Conservation (phyloP, 2,329 filamentous ascomycete genomes). For the Pyrenochaeta sp. region DNA sequence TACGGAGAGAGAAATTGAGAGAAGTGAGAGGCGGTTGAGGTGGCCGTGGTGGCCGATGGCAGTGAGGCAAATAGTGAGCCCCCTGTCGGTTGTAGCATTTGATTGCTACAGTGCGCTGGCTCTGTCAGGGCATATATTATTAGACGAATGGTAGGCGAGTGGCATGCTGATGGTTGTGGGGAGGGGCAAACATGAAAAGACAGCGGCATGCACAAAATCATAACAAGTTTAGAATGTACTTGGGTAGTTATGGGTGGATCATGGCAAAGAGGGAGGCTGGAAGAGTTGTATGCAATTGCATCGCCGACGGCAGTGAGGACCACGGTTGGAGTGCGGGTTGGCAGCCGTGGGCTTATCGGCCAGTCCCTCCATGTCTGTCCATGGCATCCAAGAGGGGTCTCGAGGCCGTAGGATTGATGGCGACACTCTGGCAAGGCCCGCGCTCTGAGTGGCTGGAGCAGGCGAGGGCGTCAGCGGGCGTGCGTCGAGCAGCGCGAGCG, state of each 20-base stretch:
- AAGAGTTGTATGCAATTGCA: constrained; percentile 14
- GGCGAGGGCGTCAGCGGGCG: constrained; percentile 27
- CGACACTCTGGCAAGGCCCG: constrained; percentile 22
- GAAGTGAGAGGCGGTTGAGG: too few relatives aligned
- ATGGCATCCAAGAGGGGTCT: too few relatives aligned
- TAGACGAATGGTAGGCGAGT: too few relatives aligned
- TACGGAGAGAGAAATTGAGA: too few relatives aligned
- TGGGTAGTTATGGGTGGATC: too few relatives aligned
- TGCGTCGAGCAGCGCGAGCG: constrained; percentile 9
- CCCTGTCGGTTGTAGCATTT: constrained; percentile 23
- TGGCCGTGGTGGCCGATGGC: constrained; percentile 24
- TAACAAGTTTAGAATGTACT: too few relatives aligned
- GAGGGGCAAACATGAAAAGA: constrained; percentile 11
- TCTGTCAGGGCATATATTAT: constrained; percentile 22
- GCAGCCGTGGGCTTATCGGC: too few relatives aligned
- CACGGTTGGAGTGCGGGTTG: too few relatives aligned
- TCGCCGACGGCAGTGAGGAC: too few relatives aligned
- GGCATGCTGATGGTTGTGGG: constrained; percentile 24
- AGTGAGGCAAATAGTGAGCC: constrained; percentile 29
- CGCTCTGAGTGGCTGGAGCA: constrained; percentile 31
- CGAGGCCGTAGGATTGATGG: too few relatives aligned
- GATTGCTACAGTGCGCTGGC: constrained; percentile 12
- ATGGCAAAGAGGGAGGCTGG: too few relatives aligned
- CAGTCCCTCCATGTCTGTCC: too few relatives aligned
- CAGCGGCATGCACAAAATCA: constrained; percentile 6